Evolutionary conservation across 768 basidiomycete genomes (phyloP).

Genomic region (Suillus sp.): DNA sequence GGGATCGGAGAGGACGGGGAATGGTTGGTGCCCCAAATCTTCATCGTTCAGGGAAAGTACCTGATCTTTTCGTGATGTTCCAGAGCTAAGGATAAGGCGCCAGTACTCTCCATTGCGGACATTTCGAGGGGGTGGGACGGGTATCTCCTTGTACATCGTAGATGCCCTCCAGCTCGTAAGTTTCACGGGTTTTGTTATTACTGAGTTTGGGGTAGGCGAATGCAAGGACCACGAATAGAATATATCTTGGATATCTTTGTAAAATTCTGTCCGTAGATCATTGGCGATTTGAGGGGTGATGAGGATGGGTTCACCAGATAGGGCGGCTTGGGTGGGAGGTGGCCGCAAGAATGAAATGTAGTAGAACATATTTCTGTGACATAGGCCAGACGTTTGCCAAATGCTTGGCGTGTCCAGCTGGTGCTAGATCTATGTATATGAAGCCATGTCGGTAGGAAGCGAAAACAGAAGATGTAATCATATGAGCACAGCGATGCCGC

Average conservation of each 20-base stretch:
- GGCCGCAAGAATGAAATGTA: slow-evolving; percentile 91
- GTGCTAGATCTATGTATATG: neutral
- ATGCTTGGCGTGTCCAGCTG: neutral
- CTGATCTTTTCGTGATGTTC: slow-evolving; percentile 29
- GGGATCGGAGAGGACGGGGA: slow-evolving; percentile 73
- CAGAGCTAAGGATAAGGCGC: slow-evolving; percentile 60
- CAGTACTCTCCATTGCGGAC: slow-evolving; percentile 59
- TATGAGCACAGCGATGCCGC: too few species aligned
- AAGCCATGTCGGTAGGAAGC: neutral
- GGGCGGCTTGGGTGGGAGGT: slow-evolving; percentile 59
- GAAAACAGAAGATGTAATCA: neutral
- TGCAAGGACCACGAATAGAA: slow-evolving; percentile 65
- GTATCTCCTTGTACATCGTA: slow-evolving; percentile 76
- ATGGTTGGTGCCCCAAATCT: slow-evolving; percentile 46
- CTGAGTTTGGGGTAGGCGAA: slow-evolving; percentile 21
- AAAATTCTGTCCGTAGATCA: slow-evolving; percentile 83
- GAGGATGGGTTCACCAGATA: slow-evolving; percentile 43
- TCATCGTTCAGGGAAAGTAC: slow-evolving; percentile 46
- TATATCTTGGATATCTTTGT: slow-evolving; percentile 57
- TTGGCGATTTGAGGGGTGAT: slow-evolving; percentile 88
- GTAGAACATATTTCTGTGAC: slow-evolving; percentile 53
- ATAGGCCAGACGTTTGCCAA: neutral
- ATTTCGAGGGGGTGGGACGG: slow-evolving; percentile 61
- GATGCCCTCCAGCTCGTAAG: slow-evolving; percentile 72
- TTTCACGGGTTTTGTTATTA: slow-evolving; percentile 51